Conservation (phyloP, 768 basidiomycete genomes). For the Podaxis pistillaris region DNA sequence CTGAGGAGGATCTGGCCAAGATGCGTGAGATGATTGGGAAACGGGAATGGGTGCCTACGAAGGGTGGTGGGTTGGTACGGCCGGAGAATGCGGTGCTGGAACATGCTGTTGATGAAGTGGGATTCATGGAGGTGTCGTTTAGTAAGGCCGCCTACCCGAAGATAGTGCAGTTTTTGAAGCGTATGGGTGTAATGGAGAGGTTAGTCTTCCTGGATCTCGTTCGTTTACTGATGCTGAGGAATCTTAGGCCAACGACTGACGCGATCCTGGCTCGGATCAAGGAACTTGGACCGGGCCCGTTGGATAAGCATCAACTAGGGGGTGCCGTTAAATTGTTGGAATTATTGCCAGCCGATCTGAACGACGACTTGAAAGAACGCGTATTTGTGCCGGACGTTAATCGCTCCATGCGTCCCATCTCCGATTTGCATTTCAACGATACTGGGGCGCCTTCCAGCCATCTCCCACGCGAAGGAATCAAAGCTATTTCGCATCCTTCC, state of each 20-base stretch:
- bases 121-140: constrained; percentile 27
- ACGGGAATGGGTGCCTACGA: constrained; percentile 36
- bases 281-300: background rate
- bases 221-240: background rate
- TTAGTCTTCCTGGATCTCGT: constrained; percentile 17
- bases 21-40: constrained; percentile 21
- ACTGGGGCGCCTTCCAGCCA: constrained; percentile 30
- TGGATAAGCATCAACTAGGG: background rate
- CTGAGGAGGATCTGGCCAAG: constrained; percentile 15
- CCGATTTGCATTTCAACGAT: constrained; percentile 39
- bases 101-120: constrained; percentile 17
- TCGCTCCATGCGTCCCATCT: constrained; percentile 26
- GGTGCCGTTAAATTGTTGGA: constrained; percentile 2
- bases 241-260: constrained; percentile 29
- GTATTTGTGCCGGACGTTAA: constrained; percentile 35
- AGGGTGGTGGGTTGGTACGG: constrained; percentile 17
- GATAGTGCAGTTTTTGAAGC: constrained; percentile 22
- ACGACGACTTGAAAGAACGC: constrained; percentile 19
- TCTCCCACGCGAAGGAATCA: constrained; percentile 16
- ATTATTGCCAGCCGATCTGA: background rate
- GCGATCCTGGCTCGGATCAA: constrained; percentile 27
- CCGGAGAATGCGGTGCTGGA: constrained; percentile 25
- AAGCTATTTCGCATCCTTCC: constrained; percentile 28
- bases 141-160: constrained; percentile 18
- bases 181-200: constrained; percentile 41